Percentiles rank a stretch among this genome's conserved stretches.
Conservation (phyloP, 805 yeast species). For the Danielozyma ontarioensis region DNA sequence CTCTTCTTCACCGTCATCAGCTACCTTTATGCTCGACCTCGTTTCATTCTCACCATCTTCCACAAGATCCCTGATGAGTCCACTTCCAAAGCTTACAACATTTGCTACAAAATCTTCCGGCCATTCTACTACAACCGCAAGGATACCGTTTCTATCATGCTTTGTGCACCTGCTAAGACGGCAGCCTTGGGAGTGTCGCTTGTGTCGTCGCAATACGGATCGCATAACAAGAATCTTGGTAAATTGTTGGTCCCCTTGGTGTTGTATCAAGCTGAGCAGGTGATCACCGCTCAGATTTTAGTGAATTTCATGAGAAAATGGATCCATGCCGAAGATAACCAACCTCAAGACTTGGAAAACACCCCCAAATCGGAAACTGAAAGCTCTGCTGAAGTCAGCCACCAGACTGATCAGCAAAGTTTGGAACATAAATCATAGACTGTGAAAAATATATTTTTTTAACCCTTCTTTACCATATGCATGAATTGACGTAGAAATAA, state of each 20-base stretch:
- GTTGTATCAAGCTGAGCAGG: conserved; percentile 83
- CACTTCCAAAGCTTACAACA: conserved; percentile 41
- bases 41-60: conserved; percentile 41
- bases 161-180: conserved; percentile 91
- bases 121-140: conserved; percentile 68
- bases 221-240: conserved; percentile 56
- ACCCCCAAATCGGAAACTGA: conserved; percentile 1
- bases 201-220: conserved; percentile 75
- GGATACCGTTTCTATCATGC: conserved; percentile 75
- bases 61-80: conserved; percentile 43
- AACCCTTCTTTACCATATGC: no score
- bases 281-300: conserved; percentile 70
- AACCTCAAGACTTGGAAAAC: conserved; percentile 10
- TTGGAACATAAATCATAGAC: no score
- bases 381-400: background rate
- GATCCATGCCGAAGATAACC: conserved; percentile 42
- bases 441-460: no score
- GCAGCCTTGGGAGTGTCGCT: conserved; percentile 89
- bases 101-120: conserved; percentile 38
- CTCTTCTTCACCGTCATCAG: conserved; percentile 68
- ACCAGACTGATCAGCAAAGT: background rate
- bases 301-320: conserved; percentile 65
- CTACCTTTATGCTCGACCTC: conserved; percentile 56
- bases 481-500: no score
- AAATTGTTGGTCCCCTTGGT: conserved; percentile 76